phyloP scores from a whole-genome alignment of 2,329 filamentous ascomycete genomes.

The Sclerotinia sclerotiorum region DNA sequence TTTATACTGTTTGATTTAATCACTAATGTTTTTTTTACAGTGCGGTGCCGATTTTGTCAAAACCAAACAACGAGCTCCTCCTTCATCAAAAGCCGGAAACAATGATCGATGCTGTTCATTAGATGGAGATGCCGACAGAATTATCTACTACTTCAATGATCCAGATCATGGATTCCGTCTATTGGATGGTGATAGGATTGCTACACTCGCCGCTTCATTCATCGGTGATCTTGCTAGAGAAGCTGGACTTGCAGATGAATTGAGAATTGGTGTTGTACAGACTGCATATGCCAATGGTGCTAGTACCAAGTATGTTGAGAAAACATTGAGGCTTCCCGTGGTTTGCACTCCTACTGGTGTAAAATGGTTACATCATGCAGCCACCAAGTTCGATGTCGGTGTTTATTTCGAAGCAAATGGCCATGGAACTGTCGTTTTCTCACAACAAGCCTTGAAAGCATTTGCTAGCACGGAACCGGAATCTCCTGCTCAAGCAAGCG shows the following conservation, averaged over 20 bases:
- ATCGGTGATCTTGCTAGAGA: slow-evolving; percentile 83
- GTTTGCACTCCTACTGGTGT: slow-evolving; percentile 94
- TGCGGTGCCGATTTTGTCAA: slow-evolving; percentile 97
- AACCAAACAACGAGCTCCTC: slow-evolving; percentile 89
- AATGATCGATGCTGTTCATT: slow-evolving; percentile 84
- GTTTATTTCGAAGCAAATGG: slow-evolving; percentile 99
- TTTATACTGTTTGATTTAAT: background rate
- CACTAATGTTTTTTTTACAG: slow-evolving; percentile 46
- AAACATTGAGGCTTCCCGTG: slow-evolving; percentile 83
- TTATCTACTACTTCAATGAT: slow-evolving; percentile 93
- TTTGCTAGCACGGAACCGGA: slow-evolving; percentile 81
- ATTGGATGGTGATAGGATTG: slow-evolving; percentile 94
- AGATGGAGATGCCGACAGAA: slow-evolving; percentile 91
- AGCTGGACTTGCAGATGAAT: slow-evolving; percentile 73
- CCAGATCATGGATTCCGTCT: slow-evolving; percentile 82
- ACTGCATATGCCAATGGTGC: slow-evolving; percentile 97
- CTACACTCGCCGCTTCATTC: slow-evolving; percentile 89
- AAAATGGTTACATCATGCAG: slow-evolving; percentile 97
- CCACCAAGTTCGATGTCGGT: slow-evolving; percentile 88
- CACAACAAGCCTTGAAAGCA: slow-evolving; percentile 72
- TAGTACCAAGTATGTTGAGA: slow-evolving; percentile 87
- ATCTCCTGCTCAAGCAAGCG: slow-evolving; percentile 87
- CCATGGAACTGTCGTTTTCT: slow-evolving; percentile 95
- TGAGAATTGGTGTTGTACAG: slow-evolving; percentile 93
- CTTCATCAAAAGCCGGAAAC: slow-evolving; percentile 72